Base-by-base conservation (phyloP, 2,329 filamentous ascomycete genomes). In the Xylaria sp. region DNA sequence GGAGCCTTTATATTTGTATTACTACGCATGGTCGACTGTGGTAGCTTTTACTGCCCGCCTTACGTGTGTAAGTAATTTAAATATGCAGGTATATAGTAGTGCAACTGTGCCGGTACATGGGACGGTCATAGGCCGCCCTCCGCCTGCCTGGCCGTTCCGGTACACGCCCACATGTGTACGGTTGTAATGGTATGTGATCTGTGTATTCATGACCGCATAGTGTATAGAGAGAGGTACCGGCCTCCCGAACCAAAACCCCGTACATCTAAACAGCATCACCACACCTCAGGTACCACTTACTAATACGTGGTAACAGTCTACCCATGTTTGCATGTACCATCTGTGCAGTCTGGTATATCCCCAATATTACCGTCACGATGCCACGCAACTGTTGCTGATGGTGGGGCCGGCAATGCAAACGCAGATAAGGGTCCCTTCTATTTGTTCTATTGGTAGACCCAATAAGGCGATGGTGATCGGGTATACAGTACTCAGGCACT, bases 1-100 rank as follows among this genome's bases (percentile, higher is more conserved):
- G 6, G 6, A n/a, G 26, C 26, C 10, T 33, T 53, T 15, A 13
- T 17, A 53, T 17, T 13, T 49, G 48, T 40, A 66, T 63, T 66
- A 63, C 63, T 63, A 51, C 56, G 23, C 51, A 26, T 44, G 40
- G 49, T 38, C 11, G 44, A 17, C 48, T 59, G 40, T 42, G 33
- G 23, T 33, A 26, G 42, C 66, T 31, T 38, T 36, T 15, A 38
- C 36, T 23, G 9, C 33, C 31, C 49, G 57, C 61, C 40, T 38
- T 38, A 38, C 17, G 33, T 46, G 58, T 28, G 53, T 36, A 66
- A 59, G 53, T 36, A 66, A 59, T 66, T 51, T 60, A 63, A 56
- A 42, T 49, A 63, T 63, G 67, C 63, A 10, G 17, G 59, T 44
- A 20, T 63, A 69, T 66, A 63, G 59, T 66, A 63, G 59, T 60